Evolutionary conservation across 306 rosid species (phyloP).

Genomic region (Fagus crenata): DNA sequence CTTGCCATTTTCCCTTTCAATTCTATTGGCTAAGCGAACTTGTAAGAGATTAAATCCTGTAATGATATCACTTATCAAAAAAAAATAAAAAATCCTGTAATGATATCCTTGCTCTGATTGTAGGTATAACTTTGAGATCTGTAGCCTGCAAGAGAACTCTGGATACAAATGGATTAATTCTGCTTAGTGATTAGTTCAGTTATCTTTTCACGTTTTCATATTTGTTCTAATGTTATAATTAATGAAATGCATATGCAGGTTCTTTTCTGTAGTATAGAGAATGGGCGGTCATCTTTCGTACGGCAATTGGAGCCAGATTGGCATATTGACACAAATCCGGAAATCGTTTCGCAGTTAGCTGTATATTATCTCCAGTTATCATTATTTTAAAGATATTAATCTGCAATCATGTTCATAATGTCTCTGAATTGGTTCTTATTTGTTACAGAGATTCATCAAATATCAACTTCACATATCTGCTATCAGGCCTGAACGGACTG

Average conservation of each 20-base stretch:
- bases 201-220: background rate
- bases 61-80: background rate
- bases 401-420: slow-evolving; percentile 9
- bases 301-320: slow-evolving; percentile 96
- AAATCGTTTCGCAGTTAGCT: slow-evolving; percentile 68
- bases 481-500: slow-evolving; percentile 51
- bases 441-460: slow-evolving; percentile 91
- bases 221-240: background rate
- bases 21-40: background rate
- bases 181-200: background rate
- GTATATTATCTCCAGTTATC: slow-evolving; percentile 41
- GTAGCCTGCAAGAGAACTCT: background rate
- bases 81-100: background rate
- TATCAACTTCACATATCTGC: slow-evolving; percentile 78
- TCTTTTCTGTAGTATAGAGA: slow-evolving; percentile 86
- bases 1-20: background rate
- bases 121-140: background rate
- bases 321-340: slow-evolving; percentile 87
- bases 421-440: slow-evolving; percentile 31
- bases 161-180: background rate
- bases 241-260: slow-evolving; percentile 53
- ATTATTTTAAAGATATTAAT: slow-evolving; percentile 9
- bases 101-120: slow-evolving; percentile 2
- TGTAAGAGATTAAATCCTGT: background rate
- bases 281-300: slow-evolving; percentile 83